These are phyloP conservation scores for Aristolochia californica DNA, from an alignment of 164 flowering plant species.

Conservation along the genomic window DNA sequence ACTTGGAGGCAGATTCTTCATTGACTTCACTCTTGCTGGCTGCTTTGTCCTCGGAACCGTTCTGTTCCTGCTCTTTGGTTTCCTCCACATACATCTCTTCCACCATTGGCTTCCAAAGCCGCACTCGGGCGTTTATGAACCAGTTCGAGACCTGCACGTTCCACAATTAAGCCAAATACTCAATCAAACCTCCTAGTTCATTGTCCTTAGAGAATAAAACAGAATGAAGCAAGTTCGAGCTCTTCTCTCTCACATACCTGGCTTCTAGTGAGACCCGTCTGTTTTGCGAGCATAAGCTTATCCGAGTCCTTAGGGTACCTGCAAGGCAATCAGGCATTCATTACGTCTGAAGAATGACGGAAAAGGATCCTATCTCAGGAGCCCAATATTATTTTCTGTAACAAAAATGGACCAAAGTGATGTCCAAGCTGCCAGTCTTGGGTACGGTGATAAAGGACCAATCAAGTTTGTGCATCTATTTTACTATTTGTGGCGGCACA, in stretches of 20 bases:
- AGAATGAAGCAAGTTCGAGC: background rate
- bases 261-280: constrained; percentile 90
- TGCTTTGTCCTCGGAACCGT: constrained; percentile 33
- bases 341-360: too few relatives aligned
- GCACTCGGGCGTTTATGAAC: constrained; percentile 97
- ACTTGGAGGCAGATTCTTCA: constrained; percentile 38
- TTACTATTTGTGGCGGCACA: too few relatives aligned
- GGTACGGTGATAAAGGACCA: too few relatives aligned
- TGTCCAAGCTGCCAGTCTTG: too few relatives aligned
- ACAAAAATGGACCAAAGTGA: too few relatives aligned
- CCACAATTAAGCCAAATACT: background rate
- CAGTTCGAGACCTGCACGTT: constrained; percentile 82
- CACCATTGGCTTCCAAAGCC: constrained; percentile 99
- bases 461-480: too few relatives aligned
- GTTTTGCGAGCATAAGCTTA: constrained; percentile 86
- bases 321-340: constrained; percentile 12
- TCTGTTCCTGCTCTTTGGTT: constrained; percentile 58
- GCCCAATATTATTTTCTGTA: too few relatives aligned
- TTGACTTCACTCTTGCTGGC: constrained; percentile 35
- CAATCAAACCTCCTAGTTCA: background rate
- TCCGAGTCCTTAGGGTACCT: constrained; percentile 98
- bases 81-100: constrained; percentile 97
- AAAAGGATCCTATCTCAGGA: too few relatives aligned
- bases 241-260: constrained; percentile 49
- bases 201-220: background rate